Evolutionary conservation across 2,329 filamentous ascomycete genomes (phyloP).

Genomic region (Sporothrix dimorphospora): DNA sequence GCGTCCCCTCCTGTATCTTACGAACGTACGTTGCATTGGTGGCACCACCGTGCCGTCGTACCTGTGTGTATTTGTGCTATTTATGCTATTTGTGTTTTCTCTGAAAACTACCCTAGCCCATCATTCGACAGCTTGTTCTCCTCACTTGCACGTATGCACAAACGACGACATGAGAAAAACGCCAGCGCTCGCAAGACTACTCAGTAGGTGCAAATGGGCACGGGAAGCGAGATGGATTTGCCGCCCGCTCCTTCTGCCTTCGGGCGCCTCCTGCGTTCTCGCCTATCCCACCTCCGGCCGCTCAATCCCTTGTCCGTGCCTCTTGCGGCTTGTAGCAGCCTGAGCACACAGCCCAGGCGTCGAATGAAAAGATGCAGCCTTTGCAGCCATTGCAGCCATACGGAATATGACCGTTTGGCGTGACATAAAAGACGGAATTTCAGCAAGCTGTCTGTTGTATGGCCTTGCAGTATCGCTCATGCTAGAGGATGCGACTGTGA

Average conservation of each 20-base stretch:
- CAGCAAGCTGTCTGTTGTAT: not conserved
- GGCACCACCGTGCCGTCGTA: not conserved
- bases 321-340: not conserved
- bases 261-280: not conserved
- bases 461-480: not conserved
- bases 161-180: not conserved
- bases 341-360: not conserved
- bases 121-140: not conserved
- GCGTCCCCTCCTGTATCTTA: not conserved
- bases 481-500: not conserved
- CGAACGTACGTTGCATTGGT: slow-evolving; percentile 1
- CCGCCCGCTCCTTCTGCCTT: slow-evolving; percentile 13
- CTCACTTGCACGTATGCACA: no score
- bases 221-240: slow-evolving; percentile 3
- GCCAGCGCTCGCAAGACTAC: not conserved
- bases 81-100: no score
- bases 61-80: no score
- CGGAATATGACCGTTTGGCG: not conserved
- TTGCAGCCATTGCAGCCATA: not conserved
- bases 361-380: not conserved
- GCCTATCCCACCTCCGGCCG: not conserved
- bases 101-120: not conserved
- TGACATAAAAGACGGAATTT: not conserved
- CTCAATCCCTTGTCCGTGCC: not conserved
- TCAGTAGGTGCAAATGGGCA: not conserved